Evolutionary conservation across 495 filamentous ascomycete genomes (phyloP), one percentile per base, ranked within the genome.

Genomic region (Aspergillus cavernicola): DNA sequence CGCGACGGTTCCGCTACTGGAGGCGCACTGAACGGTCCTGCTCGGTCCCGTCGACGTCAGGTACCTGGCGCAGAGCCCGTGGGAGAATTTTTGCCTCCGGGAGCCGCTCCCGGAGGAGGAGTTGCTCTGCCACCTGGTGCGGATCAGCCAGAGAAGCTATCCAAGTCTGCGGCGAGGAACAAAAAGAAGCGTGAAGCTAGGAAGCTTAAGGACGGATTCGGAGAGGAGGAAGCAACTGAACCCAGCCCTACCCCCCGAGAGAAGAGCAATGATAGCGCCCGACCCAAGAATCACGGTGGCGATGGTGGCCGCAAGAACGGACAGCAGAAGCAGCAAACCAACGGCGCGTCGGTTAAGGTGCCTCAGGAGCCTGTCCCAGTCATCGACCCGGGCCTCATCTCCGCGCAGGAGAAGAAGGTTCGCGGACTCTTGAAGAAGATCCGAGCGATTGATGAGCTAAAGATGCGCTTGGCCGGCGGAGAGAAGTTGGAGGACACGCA

Each of bases 141-240:
- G 3, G 79, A 73, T 33, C 83, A 85, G 26, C 82, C 79, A 79
- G 88, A 86, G 53, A 85, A 76, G 56, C 69, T 95, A 36, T 92
- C 88, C 55, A 96, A 92, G 70, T 80, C 90, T 13, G 93, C 92
- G 0, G 71, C 92, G 46, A 96, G 97, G 77, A 98, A 97, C 75
- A 97, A 97, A 84, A 97, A 97, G 81, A 98, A 98, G 81, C 81
- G 92, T 31, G 90, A 95, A 65, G 92, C 90, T 48, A 96, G 95
- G 79, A 97, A 97, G 70, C 82, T 83, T 23, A 93, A 91, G 67
- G 89, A 92, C 6, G 87, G 79, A 11, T 77, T 77, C 18, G 84
- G 81, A 56, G 63, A 53, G 6, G 56, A 51, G 28, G 46, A 19
- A 12, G 32, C 29, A 36, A 31, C 11, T 15, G 36, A 50, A 33